Base-by-base conservation (phyloP, 2,329 filamentous ascomycete genomes). In the Penicillium nordicum region DNA sequence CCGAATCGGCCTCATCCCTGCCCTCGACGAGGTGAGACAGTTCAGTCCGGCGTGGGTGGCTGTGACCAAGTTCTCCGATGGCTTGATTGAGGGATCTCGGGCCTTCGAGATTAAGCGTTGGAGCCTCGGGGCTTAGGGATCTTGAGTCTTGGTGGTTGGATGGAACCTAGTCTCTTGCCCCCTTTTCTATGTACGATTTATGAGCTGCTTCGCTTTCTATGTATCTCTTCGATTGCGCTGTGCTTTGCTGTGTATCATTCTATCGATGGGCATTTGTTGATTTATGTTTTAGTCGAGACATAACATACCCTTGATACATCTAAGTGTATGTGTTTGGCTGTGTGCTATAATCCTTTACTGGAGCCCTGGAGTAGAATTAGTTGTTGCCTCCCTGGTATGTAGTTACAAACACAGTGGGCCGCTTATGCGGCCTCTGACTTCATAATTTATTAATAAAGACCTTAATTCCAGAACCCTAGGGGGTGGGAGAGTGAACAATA, bases 31-130 rank as follows among this genome's bases (percentile, higher is more conserved):
- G 74, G 80, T 90, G 47, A 78, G 83, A 63, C 82, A 86, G 70
- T 97, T 86, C 74, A 81, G 86, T 63, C 94, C 94, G 0, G 77
- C 80, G 5, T 99, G 94, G 94, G 85, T 86, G 7, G 86, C 87
- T 10, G 79, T 92, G 29, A 86, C 86, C 4, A 97, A 96, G 76
- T 76, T 84, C 60, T 80, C 80, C 27, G 88, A 92, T 75, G 92
- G 90, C 0, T 75, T 97, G 64, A 88, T 96, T 30, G 89, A 96
- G 71, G 92, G 89, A 23, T 86, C 80, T 68, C 92, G 88, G 78
- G 76, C 76, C 53, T 93, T 89, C 71, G 78, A 77, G 57, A 71
- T 85, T n/a, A 42, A 58, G 45, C 41, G 51, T 30, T 52, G 42
- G 9, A 44, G 16, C 36, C 42, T 51, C 5, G 40, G 41, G 16